Percentiles rank a stretch among this genome's conserved stretches.
These are phyloP conservation scores for Plasmodium gonderi DNA, from an alignment of 169 alveolate species.

Conservation along the genomic window DNA sequence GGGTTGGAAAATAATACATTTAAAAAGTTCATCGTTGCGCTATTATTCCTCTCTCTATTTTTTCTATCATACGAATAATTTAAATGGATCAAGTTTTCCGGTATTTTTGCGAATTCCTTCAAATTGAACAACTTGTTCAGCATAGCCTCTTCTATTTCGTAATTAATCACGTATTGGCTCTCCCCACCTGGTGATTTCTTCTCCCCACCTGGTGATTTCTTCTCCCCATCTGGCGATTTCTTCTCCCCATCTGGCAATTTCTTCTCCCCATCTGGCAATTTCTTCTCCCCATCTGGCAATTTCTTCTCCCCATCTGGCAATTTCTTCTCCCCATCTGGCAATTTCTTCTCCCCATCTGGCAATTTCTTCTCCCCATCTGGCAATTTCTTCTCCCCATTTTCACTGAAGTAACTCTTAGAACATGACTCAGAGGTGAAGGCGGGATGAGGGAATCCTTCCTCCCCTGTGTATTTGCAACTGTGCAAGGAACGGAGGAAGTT, in stretches of 20 bases:
- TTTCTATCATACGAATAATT: constrained; percentile 39
- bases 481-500: background rate
- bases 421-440: too few species aligned
- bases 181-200: background rate
- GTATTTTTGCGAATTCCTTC: constrained; percentile 10
- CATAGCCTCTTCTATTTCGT: constrained; percentile 15
- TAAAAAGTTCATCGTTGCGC: constrained; percentile 29
- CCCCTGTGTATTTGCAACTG: background rate
- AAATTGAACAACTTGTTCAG: constrained; percentile 27
- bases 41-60: constrained; percentile 17
- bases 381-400: too few species aligned
- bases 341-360: too few species aligned
- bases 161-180: background rate
- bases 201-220: background rate
- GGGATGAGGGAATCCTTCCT: too few species aligned
- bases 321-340: background rate
- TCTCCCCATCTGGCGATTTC: background rate
- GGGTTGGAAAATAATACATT: constrained; percentile 51
- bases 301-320: background rate
- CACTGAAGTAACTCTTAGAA: too few species aligned
- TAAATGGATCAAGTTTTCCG: constrained; percentile 33
- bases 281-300: background rate
- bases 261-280: background rate
- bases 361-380: too few species aligned
- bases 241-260: background rate